Evolutionary conservation across 495 filamentous ascomycete species (phyloP), one percentile per base, ranked within the genome.

Genomic region (Penicillium odoratum): DNA sequence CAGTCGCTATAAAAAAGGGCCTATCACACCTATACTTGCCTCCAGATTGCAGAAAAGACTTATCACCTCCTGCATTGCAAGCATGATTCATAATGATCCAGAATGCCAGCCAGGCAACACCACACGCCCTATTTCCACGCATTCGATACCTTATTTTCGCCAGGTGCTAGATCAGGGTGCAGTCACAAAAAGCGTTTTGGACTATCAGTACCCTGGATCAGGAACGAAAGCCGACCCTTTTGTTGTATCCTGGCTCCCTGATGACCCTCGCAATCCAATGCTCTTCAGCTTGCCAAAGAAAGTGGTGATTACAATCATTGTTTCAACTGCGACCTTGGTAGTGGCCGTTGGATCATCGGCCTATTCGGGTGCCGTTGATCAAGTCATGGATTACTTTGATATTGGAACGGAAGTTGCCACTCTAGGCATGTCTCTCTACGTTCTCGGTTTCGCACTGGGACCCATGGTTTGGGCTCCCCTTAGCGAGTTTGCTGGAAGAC

Each of bases 311-410:
- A 88, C 88, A 1, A 58, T 83, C 44, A 43, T 86, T 13, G 82
- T 86, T 46, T 87, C 89, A 28, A 57, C 89, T 38, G 82, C 87
- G 18, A 90, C 88, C 0, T 76, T 93, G 48, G 85, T 85, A 21
- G 88, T 93, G 28, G 78, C n/a, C n/a, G n/a, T n/a, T n/a, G n/a
- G n/a, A n/a, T n/a, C 90, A 15, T 84, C 93, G 59, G 88, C 86
- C 34, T 91, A 87, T 8, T 90, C 89, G 1, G 88, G 89, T 40
- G 90, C 90, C 62, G 72, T 89, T 11, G 66, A 68, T 15, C 74
- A 88, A 56, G 83, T 91, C 48, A 73, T 83, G 57, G 29, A 21
- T 13, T 72, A 85, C 28, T 91, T 91, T 59, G 40, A 79, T n/a
- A 77, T 87, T 44, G 80, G 80, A 40, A 67, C 74, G 3, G 85